Conservation (phyloP, 306 rosid species). For the Medicago arabica region DNA sequence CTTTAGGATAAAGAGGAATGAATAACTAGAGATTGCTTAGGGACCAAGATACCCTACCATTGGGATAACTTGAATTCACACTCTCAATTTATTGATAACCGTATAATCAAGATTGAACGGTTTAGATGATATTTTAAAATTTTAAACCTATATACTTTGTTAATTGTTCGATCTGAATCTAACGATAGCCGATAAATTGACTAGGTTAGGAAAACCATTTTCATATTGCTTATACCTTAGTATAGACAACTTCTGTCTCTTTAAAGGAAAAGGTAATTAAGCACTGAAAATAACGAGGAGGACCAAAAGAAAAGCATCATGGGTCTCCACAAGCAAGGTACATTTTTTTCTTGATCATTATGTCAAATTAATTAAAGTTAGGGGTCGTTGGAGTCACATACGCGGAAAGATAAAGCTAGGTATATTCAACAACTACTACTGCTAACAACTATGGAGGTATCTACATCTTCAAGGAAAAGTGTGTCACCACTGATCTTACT, state of each 20-base stretch:
- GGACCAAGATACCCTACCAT: neutral
- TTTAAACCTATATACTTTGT: neutral
- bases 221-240: neutral
- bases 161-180: neutral
- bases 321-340: conserved; percentile 38
- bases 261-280: conserved; percentile 30
- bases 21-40: conserved; percentile 47
- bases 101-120: neutral
- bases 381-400: conserved; percentile 38
- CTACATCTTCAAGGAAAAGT: conserved; percentile 45
- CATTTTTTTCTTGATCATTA: neutral
- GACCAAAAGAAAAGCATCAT: conserved; percentile 44
- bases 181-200: neutral
- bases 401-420: conserved; percentile 21
- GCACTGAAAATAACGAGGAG: conserved; percentile 59
- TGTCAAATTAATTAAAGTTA: conserved; percentile 21
- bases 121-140: neutral
- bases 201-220: neutral
- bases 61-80: neutral
- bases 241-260: conserved; percentile 13
- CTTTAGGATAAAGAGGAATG: conserved; percentile 38
- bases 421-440: neutral
- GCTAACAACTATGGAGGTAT: conserved; percentile 27
- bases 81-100: neutral
- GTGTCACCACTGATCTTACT: conserved; percentile 41